Evolutionary conservation across 495 filamentous ascomycete genomes (phyloP).

Genomic region (Ascobolus immersus): DNA sequence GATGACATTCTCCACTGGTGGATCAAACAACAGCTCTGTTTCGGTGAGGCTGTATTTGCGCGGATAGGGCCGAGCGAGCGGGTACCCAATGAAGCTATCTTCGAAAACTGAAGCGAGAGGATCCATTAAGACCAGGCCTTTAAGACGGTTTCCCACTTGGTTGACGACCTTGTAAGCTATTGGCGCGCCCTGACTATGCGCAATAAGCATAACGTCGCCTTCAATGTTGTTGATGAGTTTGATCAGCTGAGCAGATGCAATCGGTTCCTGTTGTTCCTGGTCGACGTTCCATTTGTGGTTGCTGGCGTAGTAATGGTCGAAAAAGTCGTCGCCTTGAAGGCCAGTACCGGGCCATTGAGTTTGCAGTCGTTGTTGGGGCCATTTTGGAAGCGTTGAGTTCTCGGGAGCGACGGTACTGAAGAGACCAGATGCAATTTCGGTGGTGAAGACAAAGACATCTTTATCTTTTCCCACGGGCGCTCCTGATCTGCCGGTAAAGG

Average conservation of each 20-base stretch:
- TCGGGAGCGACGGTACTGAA: conserved; percentile 22
- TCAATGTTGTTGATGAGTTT: background rate
- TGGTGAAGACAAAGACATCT: too few relatives aligned
- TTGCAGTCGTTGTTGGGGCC: conserved; percentile 23
- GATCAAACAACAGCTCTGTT: background rate
- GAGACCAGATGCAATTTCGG: too few relatives aligned
- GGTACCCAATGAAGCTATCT: too few relatives aligned
- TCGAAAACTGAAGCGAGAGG: too few relatives aligned
- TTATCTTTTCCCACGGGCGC: too few relatives aligned
- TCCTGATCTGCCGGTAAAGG: conserved; percentile 22
- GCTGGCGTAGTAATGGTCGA: conserved; percentile 14
- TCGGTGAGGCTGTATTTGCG: conserved; percentile 1
- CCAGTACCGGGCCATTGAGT: conserved; percentile 26
- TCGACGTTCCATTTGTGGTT: background rate
- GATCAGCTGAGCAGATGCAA: background rate
- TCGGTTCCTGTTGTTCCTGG: background rate
- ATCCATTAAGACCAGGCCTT: too few relatives aligned
- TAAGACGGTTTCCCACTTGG: too few relatives aligned
- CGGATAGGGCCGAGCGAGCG: too few relatives aligned
- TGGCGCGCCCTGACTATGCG: conserved; percentile 1
- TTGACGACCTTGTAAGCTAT: background rate
- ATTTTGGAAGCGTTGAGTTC: conserved; percentile 18
- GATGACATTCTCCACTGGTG: background rate
- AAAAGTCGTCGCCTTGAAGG: conserved; percentile 19
- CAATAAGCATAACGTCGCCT: conserved; percentile 2